Base-by-base conservation (phyloP, 1,284 basidiomycete genomes). In the Thecaphora thlaspeos region DNA sequence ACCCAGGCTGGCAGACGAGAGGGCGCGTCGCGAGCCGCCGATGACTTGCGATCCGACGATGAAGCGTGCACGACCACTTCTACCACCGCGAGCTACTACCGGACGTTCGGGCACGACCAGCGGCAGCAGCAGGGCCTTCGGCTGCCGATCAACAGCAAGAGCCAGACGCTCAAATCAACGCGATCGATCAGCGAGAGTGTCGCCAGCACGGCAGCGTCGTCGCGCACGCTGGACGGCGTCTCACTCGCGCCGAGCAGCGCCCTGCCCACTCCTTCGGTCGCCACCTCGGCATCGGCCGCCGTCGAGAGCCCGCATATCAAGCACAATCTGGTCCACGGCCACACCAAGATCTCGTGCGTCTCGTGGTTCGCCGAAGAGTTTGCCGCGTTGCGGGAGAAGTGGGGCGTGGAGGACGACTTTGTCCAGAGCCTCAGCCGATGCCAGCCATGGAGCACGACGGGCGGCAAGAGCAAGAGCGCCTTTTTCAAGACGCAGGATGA, bases 351-450 rank as follows among this genome's bases (percentile, higher is more conserved):
- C 43, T 72, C 71, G 10, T 74, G 71, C 49, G 61, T 70, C 28
- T 65, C 69, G 12, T 74, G 71, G 71, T 72, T 72, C 38, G 71
- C 71, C n/a, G 67, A 68, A 40, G 70, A 72, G 39, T 74, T 74
- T 58, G 59, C 64, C 9, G 58, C 61, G 26, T 52, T 74, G 23
- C 67, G 71, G 8, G 50, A 60, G 28, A 48, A 49, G 32, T 74
- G 71, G 71, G 70, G 68, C 1, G 51, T 72, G 22, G 61, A 61
- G 24, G 55, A 61, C 43, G 70, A 68, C 48, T 74, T 67, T 39
- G 63, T 59, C 12, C 54, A 61, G 40, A 69, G 65, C 26, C 52
- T 74, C 21, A 63, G 68, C 32, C 56, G 70, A 21, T 73, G 60
- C 39, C 54, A 59, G 43, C 58, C 54, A 8, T 72, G 70, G 71